Base-by-base conservation (phyloP, 2,329 filamentous ascomycete species). In the Xylariaceae sp. region DNA sequence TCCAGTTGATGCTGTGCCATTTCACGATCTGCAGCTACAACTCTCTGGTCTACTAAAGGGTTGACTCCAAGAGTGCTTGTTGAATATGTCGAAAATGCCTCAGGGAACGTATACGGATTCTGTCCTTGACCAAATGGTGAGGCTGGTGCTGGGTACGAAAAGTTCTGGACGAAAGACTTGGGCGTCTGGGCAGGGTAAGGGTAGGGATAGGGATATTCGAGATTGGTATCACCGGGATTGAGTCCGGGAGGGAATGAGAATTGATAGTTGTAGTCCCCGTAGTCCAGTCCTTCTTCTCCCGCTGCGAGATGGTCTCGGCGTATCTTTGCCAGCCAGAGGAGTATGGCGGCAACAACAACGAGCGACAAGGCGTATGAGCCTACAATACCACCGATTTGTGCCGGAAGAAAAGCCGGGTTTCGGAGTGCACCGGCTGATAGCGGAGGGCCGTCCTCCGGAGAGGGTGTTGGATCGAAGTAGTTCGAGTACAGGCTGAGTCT, bases 1-100 rank as follows among this genome's bases (percentile, higher is more conserved):
- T 96, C 92, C 74, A 97, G 86, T 72, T 96, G 89, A 65, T 87
- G 81, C 73, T 94, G 87, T 64, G 90, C 86, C 77, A 88, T 87
- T 69, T 82, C 80, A 71, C 83, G 85, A 74, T 96, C 90, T 61
- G 84, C 82, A 60, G 88, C 83, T 23, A 97, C 82, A 13, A 96
- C 82, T 60, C 81, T 82, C 60, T 88, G 86, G 72, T 97, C 91
- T 61, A 97, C 89, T 18, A 84, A 86, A 13, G 81, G 82, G 61
- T 90, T 85, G 60, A 87, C 83, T 56, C 84, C 84, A 66, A 83
- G 76, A 58, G 83, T 77, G 53, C 79, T 69, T 60, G 77, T 70
- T 3, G 78, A 77, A 15, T 79, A 79, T n/a, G 73, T 71, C 2
- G 78, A 77, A n/a, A 78, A 79, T 17, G 73, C 72, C 3, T 79